Percentiles rank a stretch among this genome's conserved stretches.
Evolutionary conservation across 768 basidiomycete genomes (phyloP).

Genomic region (Termitomyces sp.): DNA sequence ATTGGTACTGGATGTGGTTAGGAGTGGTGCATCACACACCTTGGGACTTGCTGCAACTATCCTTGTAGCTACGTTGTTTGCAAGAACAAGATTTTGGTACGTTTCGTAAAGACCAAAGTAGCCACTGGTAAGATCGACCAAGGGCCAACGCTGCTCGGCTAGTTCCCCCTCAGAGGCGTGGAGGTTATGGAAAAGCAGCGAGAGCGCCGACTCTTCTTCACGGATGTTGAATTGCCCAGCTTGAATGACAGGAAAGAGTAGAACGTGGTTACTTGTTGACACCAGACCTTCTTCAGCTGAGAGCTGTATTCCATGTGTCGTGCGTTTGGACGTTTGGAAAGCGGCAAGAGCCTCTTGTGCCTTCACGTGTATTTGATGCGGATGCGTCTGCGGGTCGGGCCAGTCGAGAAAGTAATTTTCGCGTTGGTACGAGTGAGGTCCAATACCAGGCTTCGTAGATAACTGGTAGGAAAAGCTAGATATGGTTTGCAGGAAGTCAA

Average conservation of each 20-base stretch:
- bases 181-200: conserved; percentile 42
- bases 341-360: conserved; percentile 49
- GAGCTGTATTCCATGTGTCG: conserved; percentile 2
- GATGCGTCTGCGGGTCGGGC: conserved; percentile 60
- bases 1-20: not conserved
- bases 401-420: conserved; percentile 57
- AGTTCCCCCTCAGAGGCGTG: not conserved
- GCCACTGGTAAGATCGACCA: conserved; percentile 85
- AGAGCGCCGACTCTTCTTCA: conserved; percentile 73
- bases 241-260: conserved; percentile 82
- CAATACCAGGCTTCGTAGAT: conserved; percentile 15
- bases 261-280: conserved; percentile 29
- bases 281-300: not conserved
- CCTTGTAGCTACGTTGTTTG: conserved; percentile 50
- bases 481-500: conserved; percentile 65
- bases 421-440: conserved; percentile 25
- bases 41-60: conserved; percentile 86
- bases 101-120: conserved; percentile 86
- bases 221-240: conserved; percentile 82
- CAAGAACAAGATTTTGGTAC: conserved; percentile 72
- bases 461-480: conserved; percentile 70
- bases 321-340: conserved; percentile 49
- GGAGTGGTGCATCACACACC: conserved; percentile 36
- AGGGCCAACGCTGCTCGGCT: conserved; percentile 25
- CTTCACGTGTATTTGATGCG: conserved; percentile 61